phyloP scores from a whole-genome alignment of 129 eudicot species.

The Centella asiatica region DNA sequence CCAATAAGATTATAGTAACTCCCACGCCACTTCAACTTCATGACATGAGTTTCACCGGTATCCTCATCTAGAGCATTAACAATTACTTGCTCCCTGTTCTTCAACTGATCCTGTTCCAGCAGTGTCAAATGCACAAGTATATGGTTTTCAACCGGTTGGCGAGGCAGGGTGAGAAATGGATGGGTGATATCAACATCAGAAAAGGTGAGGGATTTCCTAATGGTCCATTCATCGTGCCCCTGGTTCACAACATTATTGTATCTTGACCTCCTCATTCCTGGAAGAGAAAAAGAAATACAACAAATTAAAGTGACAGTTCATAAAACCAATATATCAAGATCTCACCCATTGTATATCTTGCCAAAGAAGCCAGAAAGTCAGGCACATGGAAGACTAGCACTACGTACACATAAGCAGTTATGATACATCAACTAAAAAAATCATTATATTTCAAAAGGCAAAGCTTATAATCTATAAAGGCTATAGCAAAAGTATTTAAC shows the following conservation, averaged over 20 bases:
- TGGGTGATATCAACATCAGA: conserved; percentile 85
- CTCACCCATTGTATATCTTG: background rate
- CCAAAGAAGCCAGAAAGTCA: background rate
- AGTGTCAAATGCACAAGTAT: conserved; percentile 56
- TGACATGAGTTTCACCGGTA: conserved; percentile 54
- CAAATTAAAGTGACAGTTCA: background rate
- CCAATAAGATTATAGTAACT: conserved; percentile 75
- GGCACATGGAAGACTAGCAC: background rate
- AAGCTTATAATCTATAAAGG: no score
- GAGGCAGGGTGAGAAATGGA: conserved; percentile 78
- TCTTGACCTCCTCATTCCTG: conserved; percentile 70
- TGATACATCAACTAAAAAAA: no score
- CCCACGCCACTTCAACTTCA: conserved; percentile 88
- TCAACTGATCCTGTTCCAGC: conserved; percentile 49
- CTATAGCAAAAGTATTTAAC: no score
- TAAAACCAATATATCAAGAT: background rate
- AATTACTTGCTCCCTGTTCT: conserved; percentile 52
- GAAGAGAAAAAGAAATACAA: conserved; percentile 1
- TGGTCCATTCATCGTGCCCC: conserved; percentile 69
- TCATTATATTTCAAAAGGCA: no score
- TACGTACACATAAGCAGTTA: no score
- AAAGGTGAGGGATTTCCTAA: conserved; percentile 60
- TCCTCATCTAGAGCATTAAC: conserved; percentile 72
- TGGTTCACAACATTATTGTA: conserved; percentile 37
- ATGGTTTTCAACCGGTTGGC: conserved; percentile 61